A percentile compares a stretch with the other conserved stretches of the same genome.
Evolutionary conservation across 208 protist species (phyloP).

Genomic region (Naegleria gruberi): DNA sequence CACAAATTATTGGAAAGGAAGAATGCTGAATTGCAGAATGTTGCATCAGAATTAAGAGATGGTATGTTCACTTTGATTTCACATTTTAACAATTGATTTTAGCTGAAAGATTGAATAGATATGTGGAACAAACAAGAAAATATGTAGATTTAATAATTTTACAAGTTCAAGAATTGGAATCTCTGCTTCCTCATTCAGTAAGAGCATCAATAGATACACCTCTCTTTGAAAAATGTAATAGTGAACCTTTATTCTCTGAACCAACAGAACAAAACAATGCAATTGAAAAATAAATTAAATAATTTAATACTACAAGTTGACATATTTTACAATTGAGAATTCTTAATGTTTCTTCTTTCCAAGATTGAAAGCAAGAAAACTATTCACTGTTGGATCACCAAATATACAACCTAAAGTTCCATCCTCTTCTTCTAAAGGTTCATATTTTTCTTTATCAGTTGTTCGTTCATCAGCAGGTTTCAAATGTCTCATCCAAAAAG

Average conservation of each 20-base stretch:
- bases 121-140: background rate
- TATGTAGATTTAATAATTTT: background rate
- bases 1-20: background rate
- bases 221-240: background rate
- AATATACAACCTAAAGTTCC: background rate
- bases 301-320: background rate
- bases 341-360: background rate
- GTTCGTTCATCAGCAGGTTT: background rate
- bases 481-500: conserved; percentile 20
- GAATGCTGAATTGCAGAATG: background rate
- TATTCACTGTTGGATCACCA: background rate
- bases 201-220: background rate
- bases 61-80: background rate
- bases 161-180: background rate
- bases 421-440: background rate
- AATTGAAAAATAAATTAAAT: background rate
- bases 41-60: background rate
- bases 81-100: background rate
- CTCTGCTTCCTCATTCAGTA: background rate
- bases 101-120: background rate
- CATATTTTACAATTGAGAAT: background rate
- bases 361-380: background rate
- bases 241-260: background rate
- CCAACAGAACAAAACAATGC: background rate
- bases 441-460: background rate